Evolutionary conservation across 257 asterid species (phyloP), one percentile per base, ranked within the genome.

Genomic region (Dorcoceras hygrometricum): DNA sequence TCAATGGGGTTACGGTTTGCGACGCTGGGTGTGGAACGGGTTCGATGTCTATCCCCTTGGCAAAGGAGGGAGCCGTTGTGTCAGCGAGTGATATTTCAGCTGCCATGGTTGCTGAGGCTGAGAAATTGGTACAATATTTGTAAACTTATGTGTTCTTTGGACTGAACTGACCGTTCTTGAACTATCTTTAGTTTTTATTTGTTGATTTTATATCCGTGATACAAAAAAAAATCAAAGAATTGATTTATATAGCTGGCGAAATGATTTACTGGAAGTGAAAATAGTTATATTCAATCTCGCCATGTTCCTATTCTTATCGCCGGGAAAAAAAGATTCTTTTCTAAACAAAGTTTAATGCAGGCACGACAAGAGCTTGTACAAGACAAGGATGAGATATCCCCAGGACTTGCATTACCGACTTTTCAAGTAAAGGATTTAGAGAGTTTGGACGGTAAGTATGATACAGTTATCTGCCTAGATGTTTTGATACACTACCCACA

Each of bases 11-110:
- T 5, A 82, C 86, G 4, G 95, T 93, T 7, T 93, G 99, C 43
- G 99, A 93, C 22, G 99, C 99, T 0, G 97, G 99, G 0, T 93
- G 97, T 57, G 97, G 97, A 65, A 93, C 95, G 10, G 99, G 99
- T 16, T 78, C 87, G 28, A 65, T 90, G 72, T 75, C 97, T 23
- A 93, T 93, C 71, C 99, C 99, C 3, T 63, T 93, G 80, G 97
- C 96, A 0, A 90, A 86, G 76, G 89, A 90, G 76, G 99, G 97
- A 20, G 97, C 95, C 1, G 48, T 85, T 39, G 97, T 93, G 68
- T 79, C 80, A 6, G 97, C 97, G 10, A 90, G 88, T 68, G 99
- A 93, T 77, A 90, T 93, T 63, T 93, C 99, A 4, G 97, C 90
- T 22, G 81, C 99, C 60, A 90, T 94, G 99, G 97, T 90, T 2